Conservation (phyloP, 1,284 basidiomycete species). For the Irpex rosettiformis region DNA sequence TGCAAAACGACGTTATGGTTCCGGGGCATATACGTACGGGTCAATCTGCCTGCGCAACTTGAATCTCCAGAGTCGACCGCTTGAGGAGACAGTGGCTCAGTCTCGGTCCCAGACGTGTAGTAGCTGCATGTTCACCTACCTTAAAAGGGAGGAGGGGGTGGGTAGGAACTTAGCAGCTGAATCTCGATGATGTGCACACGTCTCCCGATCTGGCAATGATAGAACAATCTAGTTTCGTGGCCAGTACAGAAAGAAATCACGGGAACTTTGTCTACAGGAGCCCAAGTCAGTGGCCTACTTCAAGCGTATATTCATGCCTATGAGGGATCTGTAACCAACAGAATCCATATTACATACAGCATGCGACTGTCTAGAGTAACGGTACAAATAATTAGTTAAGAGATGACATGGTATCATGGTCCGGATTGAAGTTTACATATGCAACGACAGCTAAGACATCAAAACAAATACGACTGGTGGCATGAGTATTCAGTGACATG, state of each 20-base stretch:
- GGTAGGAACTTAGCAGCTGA: not conserved
- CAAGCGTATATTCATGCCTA: not conserved
- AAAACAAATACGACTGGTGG: conserved; percentile 5
- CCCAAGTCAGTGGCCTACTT: not conserved
- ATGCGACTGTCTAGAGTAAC: conserved; percentile 10
- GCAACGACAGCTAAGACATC: conserved; percentile 12
- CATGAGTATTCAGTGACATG: not conserved
- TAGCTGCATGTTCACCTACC: too few species aligned
- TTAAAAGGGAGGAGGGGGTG: too few species aligned
- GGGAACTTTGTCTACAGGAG: not conserved
- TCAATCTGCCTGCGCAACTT: not conserved
- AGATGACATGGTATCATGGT: conserved; percentile 10
- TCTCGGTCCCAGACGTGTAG: too few species aligned
- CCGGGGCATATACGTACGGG: not conserved
- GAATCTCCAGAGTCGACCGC: too few species aligned
- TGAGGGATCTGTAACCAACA: not conserved
- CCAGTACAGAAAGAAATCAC: too few species aligned
- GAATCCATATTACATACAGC: not conserved
- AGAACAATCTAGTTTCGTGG: not conserved
- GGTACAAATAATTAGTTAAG: conserved; percentile 13
- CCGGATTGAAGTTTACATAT: conserved; percentile 14
- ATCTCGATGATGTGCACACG: not conserved
- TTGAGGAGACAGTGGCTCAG: too few species aligned
- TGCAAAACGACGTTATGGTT: not conserved
- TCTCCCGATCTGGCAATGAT: not conserved